phyloP scores from a whole-genome alignment of 306 rosid species.

The Casuarina equisetifolia region DNA sequence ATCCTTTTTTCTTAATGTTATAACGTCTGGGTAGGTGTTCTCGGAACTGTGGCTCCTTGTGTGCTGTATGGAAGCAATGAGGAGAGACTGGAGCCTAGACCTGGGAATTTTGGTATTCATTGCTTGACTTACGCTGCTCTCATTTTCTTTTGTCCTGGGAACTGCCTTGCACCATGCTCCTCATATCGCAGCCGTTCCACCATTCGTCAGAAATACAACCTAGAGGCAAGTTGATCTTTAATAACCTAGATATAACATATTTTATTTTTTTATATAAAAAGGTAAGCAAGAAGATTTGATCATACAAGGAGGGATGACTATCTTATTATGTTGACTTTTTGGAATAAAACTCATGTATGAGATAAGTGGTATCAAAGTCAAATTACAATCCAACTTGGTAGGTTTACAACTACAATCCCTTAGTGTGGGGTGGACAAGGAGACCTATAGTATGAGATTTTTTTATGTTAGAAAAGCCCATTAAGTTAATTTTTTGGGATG shows the following conservation, averaged over 20 bases:
- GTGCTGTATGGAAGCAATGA: constrained; percentile 87
- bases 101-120: constrained; percentile 74
- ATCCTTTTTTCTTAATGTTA: constrained; percentile 9
- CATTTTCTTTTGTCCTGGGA: constrained; percentile 65
- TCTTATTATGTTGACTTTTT: too few species aligned
- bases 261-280: too few species aligned
- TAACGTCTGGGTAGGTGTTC: constrained; percentile 59
- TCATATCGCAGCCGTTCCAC: constrained; percentile 77
- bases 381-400: too few species aligned
- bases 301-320: neutral
- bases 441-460: too few species aligned
- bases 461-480: too few species aligned
- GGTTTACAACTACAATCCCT: too few species aligned
- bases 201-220: constrained; percentile 76
- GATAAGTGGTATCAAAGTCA: too few species aligned
- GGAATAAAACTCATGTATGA: too few species aligned
- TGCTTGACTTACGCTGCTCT: constrained; percentile 75
- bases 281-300: too few species aligned
- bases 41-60: constrained; percentile 96
- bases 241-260: neutral
- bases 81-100: constrained; percentile 71
- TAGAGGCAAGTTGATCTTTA: constrained; percentile 65
- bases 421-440: too few species aligned
- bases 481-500: neutral
- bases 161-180: constrained; percentile 82